These are phyloP conservation scores for Pseudopyrenochaeta lycopersici DNA, from an alignment of 2,329 filamentous ascomycete species.

Conservation along the genomic window DNA sequence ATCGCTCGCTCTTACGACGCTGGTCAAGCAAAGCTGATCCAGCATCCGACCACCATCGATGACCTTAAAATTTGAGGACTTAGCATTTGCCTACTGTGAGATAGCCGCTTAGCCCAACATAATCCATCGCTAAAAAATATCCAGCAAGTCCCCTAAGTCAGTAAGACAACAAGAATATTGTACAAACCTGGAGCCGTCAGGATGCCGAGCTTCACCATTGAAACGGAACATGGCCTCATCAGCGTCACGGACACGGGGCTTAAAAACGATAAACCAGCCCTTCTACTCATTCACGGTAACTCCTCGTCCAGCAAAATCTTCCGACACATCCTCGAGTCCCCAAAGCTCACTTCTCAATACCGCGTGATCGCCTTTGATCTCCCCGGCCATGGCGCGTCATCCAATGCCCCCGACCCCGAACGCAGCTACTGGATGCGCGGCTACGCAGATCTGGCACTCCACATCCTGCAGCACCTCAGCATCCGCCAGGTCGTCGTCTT, in stretches of 20 bases:
- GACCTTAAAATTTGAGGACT: too few species aligned
- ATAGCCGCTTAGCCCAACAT: too few species aligned
- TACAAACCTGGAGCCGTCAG: neutral
- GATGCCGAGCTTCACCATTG: conserved; percentile 27
- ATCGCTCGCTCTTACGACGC: too few species aligned
- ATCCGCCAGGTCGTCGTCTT: conserved; percentile 33
- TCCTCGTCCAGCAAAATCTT: conserved; percentile 39
- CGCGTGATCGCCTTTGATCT: conserved; percentile 44
- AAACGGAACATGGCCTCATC: conserved; percentile 33
- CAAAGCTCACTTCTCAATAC: conserved; percentile 14
- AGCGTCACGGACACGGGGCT: conserved; percentile 29
- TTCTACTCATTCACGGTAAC: conserved; percentile 46
- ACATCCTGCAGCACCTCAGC: conserved; percentile 35
- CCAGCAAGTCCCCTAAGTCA: too few species aligned
- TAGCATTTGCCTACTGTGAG: too few species aligned
- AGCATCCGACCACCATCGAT: too few species aligned
- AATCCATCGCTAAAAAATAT: too few species aligned
- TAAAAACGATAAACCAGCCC: conserved; percentile 23
- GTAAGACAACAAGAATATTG: too few species aligned
- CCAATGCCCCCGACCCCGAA: conserved; percentile 34
- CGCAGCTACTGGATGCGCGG: conserved; percentile 37
- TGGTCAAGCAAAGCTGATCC: too few species aligned
- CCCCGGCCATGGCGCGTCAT: conserved; percentile 45
- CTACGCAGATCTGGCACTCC: conserved; percentile 41
- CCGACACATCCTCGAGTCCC: conserved; percentile 29